These are phyloP conservation scores for Populus tomentosa DNA, from an alignment of 441 rosid species.

Conservation along the genomic window DNA sequence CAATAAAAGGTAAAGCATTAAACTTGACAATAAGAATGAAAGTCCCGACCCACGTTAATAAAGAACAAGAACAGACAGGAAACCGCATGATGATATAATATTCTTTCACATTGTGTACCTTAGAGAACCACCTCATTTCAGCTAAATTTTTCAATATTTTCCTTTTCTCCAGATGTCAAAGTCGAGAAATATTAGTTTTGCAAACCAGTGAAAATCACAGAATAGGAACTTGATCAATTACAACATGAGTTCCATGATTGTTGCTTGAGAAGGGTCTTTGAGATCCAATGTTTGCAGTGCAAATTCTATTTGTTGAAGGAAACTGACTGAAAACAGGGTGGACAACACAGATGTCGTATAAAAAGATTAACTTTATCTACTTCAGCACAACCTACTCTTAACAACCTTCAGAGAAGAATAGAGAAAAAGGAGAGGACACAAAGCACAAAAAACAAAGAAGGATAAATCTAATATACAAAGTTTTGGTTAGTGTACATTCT, in stretches of 20 bases:
- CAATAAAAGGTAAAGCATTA: not conserved
- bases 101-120: not conserved
- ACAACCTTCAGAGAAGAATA: not conserved
- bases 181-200: not conserved
- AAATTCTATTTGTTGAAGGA: not conserved
- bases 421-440: not conserved
- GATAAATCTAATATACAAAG: not conserved
- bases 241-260: not conserved
- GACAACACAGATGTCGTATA: not conserved
- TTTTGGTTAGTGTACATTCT: not conserved
- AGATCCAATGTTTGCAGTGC: not conserved
- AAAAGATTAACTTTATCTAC: not conserved
- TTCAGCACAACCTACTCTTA: not conserved
- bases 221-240: not conserved
- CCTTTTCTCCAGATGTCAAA: not conserved
- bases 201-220: not conserved
- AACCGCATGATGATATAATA: not conserved
- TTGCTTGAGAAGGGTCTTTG: not conserved
- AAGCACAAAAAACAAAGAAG: not conserved
- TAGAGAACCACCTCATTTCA: not conserved
- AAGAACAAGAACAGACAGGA: not conserved
- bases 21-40: not conserved
- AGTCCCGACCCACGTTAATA: not conserved
- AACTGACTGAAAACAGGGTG: not conserved
- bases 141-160: not conserved